phyloP scores from a whole-genome alignment of 208 protist genomes.

The Plasmodiophora brassicae region DNA sequence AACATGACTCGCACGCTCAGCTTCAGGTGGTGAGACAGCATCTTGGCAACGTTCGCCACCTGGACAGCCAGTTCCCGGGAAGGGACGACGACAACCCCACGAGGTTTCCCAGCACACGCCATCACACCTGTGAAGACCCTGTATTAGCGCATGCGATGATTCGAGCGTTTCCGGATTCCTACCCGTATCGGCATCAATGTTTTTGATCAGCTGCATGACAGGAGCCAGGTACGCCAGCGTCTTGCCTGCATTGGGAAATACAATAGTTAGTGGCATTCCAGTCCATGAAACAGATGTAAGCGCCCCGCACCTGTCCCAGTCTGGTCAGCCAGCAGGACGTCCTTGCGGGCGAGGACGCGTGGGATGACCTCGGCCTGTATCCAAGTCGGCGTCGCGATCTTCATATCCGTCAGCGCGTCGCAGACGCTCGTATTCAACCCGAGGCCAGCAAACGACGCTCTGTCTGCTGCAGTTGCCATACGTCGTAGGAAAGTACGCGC shows the following conservation, averaged over 20 bases:
- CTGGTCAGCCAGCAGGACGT: too few species aligned
- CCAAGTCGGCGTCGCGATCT: too few species aligned
- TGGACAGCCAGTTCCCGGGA: conserved; percentile 11
- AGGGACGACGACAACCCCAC: not conserved
- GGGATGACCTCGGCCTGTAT: too few species aligned
- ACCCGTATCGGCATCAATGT: not conserved
- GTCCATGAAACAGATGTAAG: too few species aligned
- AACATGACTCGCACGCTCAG: not conserved
- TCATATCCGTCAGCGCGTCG: too few species aligned
- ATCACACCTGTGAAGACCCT: not conserved
- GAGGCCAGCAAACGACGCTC: too few species aligned
- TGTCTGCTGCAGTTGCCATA: too few species aligned
- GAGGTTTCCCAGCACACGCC: not conserved
- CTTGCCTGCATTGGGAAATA: not conserved
- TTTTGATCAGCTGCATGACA: not conserved
- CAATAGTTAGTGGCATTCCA: too few species aligned
- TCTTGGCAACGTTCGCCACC: not conserved
- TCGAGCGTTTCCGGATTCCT: not conserved
- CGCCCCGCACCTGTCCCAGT: too few species aligned
- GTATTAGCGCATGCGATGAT: not conserved
- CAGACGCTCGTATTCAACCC: too few species aligned
- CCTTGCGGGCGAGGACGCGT: too few species aligned
- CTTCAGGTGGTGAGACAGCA: not conserved
- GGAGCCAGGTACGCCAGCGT: not conserved
- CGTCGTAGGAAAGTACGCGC: too few species aligned